phyloP scores from a whole-genome alignment of 495 filamentous ascomycete species.

The Tirmania nivea region DNA sequence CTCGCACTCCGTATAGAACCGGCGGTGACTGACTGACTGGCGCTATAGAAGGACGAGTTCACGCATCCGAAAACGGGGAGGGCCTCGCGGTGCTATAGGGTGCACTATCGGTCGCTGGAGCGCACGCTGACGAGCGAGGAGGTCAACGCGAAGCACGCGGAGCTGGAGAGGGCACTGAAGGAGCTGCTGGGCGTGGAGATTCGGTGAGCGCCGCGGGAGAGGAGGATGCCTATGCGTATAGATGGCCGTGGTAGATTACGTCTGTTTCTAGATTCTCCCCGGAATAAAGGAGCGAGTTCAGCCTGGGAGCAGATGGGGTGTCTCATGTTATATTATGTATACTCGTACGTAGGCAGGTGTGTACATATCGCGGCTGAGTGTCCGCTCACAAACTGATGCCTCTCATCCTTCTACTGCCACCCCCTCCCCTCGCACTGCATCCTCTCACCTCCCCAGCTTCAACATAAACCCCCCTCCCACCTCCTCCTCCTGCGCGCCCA shows the following conservation, averaged over 20 bases:
- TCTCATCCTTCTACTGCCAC: background rate
- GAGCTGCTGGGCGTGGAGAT: conserved; percentile 59
- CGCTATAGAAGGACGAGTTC: conserved; percentile 41
- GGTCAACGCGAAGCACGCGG: conserved; percentile 50
- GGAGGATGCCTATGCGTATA: background rate
- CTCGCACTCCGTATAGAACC: too few species aligned
- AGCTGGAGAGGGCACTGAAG: conserved; percentile 38
- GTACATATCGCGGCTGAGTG: too few species aligned
- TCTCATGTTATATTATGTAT: too few species aligned
- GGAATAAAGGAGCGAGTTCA: too few species aligned
- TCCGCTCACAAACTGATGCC: too few species aligned
- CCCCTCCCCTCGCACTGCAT: background rate
- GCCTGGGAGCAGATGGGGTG: too few species aligned
- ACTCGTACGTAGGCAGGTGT: too few species aligned
- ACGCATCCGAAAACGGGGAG: conserved; percentile 65
- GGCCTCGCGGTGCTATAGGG: conserved; percentile 72
- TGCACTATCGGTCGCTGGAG: conserved; percentile 81
- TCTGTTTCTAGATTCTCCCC: too few species aligned
- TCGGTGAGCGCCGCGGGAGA: conserved; percentile 27
- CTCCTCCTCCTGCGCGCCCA: conserved; percentile 48
- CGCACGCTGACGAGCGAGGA: conserved; percentile 65
- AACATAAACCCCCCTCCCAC: conserved; percentile 63
- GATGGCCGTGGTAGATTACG: background rate
- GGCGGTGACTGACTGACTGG: too few species aligned
- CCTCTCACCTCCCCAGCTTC: conserved; percentile 33